Evolutionary conservation across 306 rosid species (phyloP).

Genomic region (Vigna mungo): DNA sequence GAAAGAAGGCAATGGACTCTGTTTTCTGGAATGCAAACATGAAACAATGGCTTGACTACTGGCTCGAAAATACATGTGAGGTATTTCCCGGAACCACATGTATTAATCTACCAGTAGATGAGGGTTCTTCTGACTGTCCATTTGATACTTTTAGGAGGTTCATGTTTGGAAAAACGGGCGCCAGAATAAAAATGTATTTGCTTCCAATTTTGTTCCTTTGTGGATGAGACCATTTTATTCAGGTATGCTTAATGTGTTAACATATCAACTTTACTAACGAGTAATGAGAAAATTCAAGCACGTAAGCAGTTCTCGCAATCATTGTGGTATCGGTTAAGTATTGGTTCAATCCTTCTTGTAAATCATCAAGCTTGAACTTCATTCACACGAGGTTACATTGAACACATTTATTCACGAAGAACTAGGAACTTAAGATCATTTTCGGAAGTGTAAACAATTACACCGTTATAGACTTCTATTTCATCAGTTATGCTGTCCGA

Average conservation of each 20-base stretch:
- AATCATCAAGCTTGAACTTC: constrained; percentile 13
- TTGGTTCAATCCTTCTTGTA: constrained; percentile 9
- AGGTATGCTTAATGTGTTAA: constrained; percentile 49
- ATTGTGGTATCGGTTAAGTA: constrained; percentile 2
- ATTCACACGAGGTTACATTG: not conserved
- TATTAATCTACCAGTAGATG: constrained; percentile 18
- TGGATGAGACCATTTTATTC: constrained; percentile 86
- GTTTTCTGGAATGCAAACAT: constrained; percentile 76
- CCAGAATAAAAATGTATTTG: constrained; percentile 73
- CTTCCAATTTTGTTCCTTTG: constrained; percentile 89
- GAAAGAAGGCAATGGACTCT: constrained; percentile 69
- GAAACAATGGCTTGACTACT: constrained; percentile 92
- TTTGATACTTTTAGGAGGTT: constrained; percentile 55
- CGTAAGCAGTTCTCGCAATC: constrained; percentile 5
- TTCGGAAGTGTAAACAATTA: not conserved
- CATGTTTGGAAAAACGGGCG: constrained; percentile 64
- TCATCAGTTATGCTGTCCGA: not conserved
- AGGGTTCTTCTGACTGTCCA: constrained; percentile 34
- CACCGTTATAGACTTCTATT: not conserved
- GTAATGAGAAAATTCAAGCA: not conserved
- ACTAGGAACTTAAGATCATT: not conserved
- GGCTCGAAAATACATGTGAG: constrained; percentile 62
- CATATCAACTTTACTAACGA: constrained; percentile 19
- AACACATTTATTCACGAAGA: not conserved
- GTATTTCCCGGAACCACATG: constrained; percentile 39